These are phyloP conservation scores for Aureobasidium uvarum DNA, from an alignment of 2,329 filamentous ascomycete species.

Conservation along the genomic window DNA sequence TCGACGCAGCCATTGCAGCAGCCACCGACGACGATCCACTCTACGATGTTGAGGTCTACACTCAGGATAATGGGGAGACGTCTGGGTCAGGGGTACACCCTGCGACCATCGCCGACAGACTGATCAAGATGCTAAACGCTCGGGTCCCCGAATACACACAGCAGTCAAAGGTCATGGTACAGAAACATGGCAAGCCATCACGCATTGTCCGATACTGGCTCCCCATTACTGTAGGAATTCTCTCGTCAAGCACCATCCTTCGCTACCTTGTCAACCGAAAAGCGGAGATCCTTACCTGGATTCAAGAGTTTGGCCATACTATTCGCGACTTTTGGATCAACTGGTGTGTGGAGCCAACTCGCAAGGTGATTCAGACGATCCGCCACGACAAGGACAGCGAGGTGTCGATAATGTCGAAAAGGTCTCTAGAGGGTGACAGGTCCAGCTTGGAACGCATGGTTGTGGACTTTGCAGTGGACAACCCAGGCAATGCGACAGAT, in stretches of 20 bases:
- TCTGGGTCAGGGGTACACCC: slow-evolving; percentile 36
- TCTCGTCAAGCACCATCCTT: slow-evolving; percentile 85
- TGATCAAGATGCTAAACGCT: slow-evolving; percentile 66
- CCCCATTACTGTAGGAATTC: slow-evolving; percentile 65
- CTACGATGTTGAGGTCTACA: slow-evolving; percentile 44
- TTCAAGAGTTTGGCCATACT: slow-evolving; percentile 74
- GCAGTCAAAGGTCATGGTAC: slow-evolving; percentile 56
- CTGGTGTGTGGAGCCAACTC: slow-evolving; percentile 85
- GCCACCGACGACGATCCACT: slow-evolving; percentile 55
- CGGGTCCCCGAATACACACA: slow-evolving; percentile 66
- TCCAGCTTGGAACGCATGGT: slow-evolving; percentile 97
- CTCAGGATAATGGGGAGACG: slow-evolving; percentile 36
- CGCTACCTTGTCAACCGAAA: slow-evolving; percentile 71
- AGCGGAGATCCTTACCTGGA: slow-evolving; percentile 76
- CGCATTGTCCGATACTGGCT: slow-evolving; percentile 83
- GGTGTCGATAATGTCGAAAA: slow-evolving; percentile 93
- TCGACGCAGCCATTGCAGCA: slow-evolving; percentile 56
- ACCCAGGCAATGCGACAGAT: slow-evolving; percentile 60
- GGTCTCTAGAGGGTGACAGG: slow-evolving; percentile 84
- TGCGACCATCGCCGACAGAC: slow-evolving; percentile 62
- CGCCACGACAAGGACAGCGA: slow-evolving; percentile 89
- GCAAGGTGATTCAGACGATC: slow-evolving; percentile 85
- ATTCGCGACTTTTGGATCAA: slow-evolving; percentile 90
- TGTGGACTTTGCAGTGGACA: slow-evolving; percentile 87
- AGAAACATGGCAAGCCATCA: slow-evolving; percentile 71